Evolutionary conservation across 257 asterid genomes (phyloP), one percentile per base, ranked within the genome.

Genomic region (Solanum sitiens): DNA sequence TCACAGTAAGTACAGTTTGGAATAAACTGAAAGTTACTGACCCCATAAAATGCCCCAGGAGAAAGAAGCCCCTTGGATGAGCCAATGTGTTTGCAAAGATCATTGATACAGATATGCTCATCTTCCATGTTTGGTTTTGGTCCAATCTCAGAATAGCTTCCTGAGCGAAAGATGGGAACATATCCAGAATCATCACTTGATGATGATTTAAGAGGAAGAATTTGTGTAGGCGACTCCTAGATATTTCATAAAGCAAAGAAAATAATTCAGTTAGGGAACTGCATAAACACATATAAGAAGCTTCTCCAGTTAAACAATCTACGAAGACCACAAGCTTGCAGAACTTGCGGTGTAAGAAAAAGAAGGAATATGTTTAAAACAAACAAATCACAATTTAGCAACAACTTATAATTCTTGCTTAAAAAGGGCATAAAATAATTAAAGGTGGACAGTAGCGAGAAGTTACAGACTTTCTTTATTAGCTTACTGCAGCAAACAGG

Each of bases 41-140:
- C 98, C 95, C 99, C 99, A 88, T 93, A 96, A 91, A 94, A 96
- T 76, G 99, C 98, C 86, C 94, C 96, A 39, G 95, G 92, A 87
- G 94, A 89, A 84, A 92, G 90, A 61, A 92, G 73, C 71, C 90
- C 87, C 68, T 85, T 86, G 80, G 92, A 82, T 84, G 89, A 90
- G 71, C 91, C 93, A 61, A 94, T 90, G 91, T 92, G 88, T 68
- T 92, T 83, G 9, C 61, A 86, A 42, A 93, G 94, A 90, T 94
- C 86, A 87, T 93, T 94, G 67, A 94, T 92, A 83, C 97, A 92
- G 73, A 94, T 88, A 90, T n/a, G 89, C 89, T 93, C 95, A 80
- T 94, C 95, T 89, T 93, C 97, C 97, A 93, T 94, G 83, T 82
- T 90, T 37, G 87, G 91, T 89, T 94, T 94, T 23, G 95, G 94